phyloP scores from a whole-genome alignment of 306 rosid species.

The Urtica urens region DNA sequence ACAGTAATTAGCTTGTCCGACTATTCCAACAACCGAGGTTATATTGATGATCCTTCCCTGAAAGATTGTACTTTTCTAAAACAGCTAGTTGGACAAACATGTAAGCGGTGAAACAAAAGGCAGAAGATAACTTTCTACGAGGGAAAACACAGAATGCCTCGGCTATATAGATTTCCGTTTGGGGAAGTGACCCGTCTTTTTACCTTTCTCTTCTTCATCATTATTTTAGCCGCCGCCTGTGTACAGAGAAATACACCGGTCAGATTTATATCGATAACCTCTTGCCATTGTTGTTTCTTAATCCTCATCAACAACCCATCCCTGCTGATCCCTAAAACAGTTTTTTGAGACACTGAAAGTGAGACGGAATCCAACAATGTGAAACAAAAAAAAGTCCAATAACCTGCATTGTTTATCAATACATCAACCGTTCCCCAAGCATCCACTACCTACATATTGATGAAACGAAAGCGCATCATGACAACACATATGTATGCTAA shows the following conservation, averaged over 20 bases:
- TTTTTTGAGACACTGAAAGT: conserved; percentile 12
- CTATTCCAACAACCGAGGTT: conserved; percentile 91
- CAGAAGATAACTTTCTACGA: no score
- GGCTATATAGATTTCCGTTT: not conserved
- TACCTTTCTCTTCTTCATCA: conserved; percentile 96
- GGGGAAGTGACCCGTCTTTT: conserved; percentile 1
- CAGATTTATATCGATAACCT: conserved; percentile 88
- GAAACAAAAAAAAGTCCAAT: conserved; percentile 12
- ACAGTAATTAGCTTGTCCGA: conserved; percentile 94
- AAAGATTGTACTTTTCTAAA: no score
- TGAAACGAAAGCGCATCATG: conserved; percentile 26
- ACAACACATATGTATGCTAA: conserved; percentile 10
- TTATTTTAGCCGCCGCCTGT: conserved; percentile 88
- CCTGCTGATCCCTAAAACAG: conserved; percentile 66
- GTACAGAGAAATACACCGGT: conserved; percentile 85
- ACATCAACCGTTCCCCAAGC: conserved; percentile 97
- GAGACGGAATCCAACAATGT: not conserved
- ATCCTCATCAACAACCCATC: conserved; percentile 94
- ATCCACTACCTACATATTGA: conserved; percentile 61
- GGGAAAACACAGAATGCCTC: no score
- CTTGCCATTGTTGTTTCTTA: conserved; percentile 92
- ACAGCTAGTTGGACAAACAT: no score
- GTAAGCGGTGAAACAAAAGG: no score
- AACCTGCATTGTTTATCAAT: conserved; percentile 84
- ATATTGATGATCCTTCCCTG: conserved; percentile 97